These are phyloP conservation scores for Calocera cornea DNA, from an alignment of 768 basidiomycete species.

Conservation along the genomic window DNA sequence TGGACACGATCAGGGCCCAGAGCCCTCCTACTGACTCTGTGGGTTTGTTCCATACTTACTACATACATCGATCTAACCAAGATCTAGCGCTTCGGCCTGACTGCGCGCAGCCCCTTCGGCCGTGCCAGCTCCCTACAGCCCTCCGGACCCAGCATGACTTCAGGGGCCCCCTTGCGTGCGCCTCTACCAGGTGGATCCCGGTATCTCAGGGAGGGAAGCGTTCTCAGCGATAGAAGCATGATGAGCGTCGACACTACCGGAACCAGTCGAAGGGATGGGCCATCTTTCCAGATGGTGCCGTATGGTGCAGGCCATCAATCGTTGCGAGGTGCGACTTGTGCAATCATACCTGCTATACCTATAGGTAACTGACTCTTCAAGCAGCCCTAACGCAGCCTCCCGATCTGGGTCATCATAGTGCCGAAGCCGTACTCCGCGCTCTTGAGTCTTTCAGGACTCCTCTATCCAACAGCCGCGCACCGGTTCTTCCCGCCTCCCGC, in stretches of 20 bases:
- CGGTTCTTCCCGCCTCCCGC: background rate
- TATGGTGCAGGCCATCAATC: background rate
- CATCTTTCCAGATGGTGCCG: background rate
- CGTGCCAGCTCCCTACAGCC: background rate
- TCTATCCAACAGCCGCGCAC: background rate
- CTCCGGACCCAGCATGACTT: background rate
- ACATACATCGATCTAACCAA: background rate
- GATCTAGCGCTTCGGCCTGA: background rate
- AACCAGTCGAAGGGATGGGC: background rate
- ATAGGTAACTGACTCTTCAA: background rate
- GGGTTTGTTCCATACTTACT: background rate
- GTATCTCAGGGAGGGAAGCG: background rate
- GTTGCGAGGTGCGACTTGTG: background rate
- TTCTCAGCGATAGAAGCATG: background rate
- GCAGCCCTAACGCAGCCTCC: background rate
- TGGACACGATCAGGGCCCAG: background rate
- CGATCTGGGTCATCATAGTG: background rate
- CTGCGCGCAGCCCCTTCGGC: background rate
- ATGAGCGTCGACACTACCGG: background rate
- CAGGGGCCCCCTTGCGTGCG: background rate
- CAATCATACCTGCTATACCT: background rate
- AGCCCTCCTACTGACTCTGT: background rate
- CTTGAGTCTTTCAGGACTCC: background rate
- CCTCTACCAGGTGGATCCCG: background rate
- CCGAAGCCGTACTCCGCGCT: background rate